Evolutionary conservation across 2,329 filamentous ascomycete genomes (phyloP).

Genomic region (Epichloe sibirici): DNA sequence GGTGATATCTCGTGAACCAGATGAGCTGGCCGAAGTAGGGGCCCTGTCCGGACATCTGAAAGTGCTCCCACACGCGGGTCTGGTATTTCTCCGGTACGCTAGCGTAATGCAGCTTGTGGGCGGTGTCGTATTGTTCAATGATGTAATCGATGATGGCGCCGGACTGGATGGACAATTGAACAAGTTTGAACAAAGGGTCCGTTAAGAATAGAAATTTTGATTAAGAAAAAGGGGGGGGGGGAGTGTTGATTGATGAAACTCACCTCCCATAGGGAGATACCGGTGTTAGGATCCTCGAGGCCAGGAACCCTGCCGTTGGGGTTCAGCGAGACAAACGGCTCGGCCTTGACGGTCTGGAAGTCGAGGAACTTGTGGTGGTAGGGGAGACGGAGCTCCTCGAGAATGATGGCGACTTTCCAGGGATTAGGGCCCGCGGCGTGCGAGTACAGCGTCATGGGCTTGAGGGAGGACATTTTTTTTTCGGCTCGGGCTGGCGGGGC

Average conservation of each 20-base stretch:
- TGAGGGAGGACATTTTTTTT: slow-evolving; percentile 2
- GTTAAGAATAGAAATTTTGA: too few relatives aligned
- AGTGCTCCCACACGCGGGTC: slow-evolving; percentile 10
- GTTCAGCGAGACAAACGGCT: slow-evolving; percentile 13
- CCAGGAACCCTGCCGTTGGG: slow-evolving; percentile 12
- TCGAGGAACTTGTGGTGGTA: slow-evolving; percentile 10
- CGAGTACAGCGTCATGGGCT: slow-evolving; percentile 2
- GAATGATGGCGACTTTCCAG: slow-evolving; percentile 12
- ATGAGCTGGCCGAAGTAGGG: slow-evolving; percentile 18
- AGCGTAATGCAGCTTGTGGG: slow-evolving; percentile 6
- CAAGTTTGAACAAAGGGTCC: too few relatives aligned
- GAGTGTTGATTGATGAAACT: background rate
- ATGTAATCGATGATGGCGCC: slow-evolving; percentile 15
- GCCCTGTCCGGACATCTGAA: slow-evolving; percentile 16
- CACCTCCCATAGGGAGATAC: slow-evolving; percentile 13
- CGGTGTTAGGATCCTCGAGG: slow-evolving; percentile 12
- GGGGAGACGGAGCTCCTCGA: slow-evolving; percentile 14
- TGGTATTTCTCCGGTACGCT: slow-evolving; percentile 7
- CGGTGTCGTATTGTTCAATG: slow-evolving; percentile 13
- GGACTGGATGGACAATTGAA: slow-evolving; percentile 3
- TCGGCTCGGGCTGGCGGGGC: background rate
- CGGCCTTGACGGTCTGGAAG: slow-evolving; percentile 13
- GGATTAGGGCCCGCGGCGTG: slow-evolving; percentile 7
- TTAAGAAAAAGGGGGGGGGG: too few relatives aligned
- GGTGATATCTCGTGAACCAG: slow-evolving; percentile 13